Base-by-base conservation (phyloP, 2,329 filamentous ascomycete genomes). In the Penicillium sp. region DNA sequence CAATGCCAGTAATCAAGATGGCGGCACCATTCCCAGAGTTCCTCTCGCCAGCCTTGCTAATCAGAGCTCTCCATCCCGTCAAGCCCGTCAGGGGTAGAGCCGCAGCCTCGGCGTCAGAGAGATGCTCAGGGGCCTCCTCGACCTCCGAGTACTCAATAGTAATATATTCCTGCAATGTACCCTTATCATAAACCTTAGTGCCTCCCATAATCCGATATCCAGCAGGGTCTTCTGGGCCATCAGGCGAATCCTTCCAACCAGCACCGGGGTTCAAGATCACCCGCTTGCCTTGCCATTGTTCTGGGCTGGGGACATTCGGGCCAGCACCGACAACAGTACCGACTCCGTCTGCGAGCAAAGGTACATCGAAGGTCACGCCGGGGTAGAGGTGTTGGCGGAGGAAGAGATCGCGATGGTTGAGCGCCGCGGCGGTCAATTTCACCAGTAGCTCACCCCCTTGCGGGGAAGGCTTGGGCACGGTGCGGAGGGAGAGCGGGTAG, bases 391-490 rank as follows among this genome's bases (percentile, higher is more conserved):
- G 88, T 74, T 94, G 92, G 53, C 93, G 89, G 75, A 96, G 89
- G 78, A 97, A 97, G 65, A 96, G 85, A 74, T 97, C 94, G 66
- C 92, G 89, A 78, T 97, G 94, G 79, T 97, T 97, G 49, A 97
- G 85, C 14, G 93, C 89, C 1, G 88, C 89, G 50, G 92, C 89
- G 35, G 84, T 82, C 69, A 97, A 79, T 67, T 85, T 85, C 60
- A 97, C 79, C 7, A 95, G 80, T 62, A 96, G 79, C 72, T 97
- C 82, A 60, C 80, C 80, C 16, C 83, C 82, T 26, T 84, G 82
- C 0, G 88, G 88, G 2, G 78, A 79, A 26, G 88, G 88, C 60
- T 81, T 80, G 54, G 87, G 81, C 16, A 88, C 75, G 34, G 85
- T 78, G 60, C 84, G 85, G 52, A 89, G 64, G n/a, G 69, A 65